Conservation (phyloP, 2,329 filamentous ascomycete genomes). For the Pseudomassariella vexata region DNA sequence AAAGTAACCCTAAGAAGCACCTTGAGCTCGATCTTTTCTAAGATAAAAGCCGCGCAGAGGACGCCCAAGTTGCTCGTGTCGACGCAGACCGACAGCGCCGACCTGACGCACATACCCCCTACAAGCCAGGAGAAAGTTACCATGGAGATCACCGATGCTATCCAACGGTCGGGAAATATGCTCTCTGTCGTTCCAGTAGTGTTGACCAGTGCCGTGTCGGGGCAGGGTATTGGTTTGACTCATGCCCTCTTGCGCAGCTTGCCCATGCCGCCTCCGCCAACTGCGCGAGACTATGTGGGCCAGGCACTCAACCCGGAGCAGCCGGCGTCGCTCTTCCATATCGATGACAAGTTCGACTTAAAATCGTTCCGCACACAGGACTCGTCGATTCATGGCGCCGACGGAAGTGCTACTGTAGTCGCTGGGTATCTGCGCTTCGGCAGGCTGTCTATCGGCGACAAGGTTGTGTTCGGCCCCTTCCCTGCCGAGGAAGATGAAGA, state of each 20-base stretch:
- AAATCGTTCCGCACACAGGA: slow-evolving; percentile 54
- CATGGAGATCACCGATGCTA: slow-evolving; percentile 41
- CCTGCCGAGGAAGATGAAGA: slow-evolving; percentile 50
- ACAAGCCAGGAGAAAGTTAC: slow-evolving; percentile 54
- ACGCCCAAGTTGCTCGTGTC: slow-evolving; percentile 67
- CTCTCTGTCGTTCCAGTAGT: slow-evolving; percentile 70
- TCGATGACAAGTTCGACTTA: slow-evolving; percentile 84
- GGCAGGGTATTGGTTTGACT: slow-evolving; percentile 71
- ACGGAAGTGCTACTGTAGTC: slow-evolving; percentile 51
- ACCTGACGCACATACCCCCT: slow-evolving; percentile 51
- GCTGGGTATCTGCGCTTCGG: slow-evolving; percentile 82
- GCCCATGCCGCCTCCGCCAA: slow-evolving; percentile 58
- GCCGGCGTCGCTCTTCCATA: slow-evolving; percentile 68
- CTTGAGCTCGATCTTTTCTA: slow-evolving; percentile 67
- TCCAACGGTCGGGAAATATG: slow-evolving; percentile 36
- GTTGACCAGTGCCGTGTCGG: slow-evolving; percentile 80
- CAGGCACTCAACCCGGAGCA: slow-evolving; percentile 52
- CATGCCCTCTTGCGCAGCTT: slow-evolving; percentile 76
- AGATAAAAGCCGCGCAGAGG: slow-evolving; percentile 69
- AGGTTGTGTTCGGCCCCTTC: slow-evolving; percentile 75
- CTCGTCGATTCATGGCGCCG: slow-evolving; percentile 17
- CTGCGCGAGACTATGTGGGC: slow-evolving; percentile 48
- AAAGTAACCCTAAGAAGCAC: slow-evolving; percentile 64
- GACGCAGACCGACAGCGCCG: slow-evolving; percentile 39
- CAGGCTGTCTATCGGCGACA: slow-evolving; percentile 69